These are phyloP conservation scores for Arabidopsis hybrid DNA, from an alignment of 441 rosid species.

Conservation along the genomic window DNA sequence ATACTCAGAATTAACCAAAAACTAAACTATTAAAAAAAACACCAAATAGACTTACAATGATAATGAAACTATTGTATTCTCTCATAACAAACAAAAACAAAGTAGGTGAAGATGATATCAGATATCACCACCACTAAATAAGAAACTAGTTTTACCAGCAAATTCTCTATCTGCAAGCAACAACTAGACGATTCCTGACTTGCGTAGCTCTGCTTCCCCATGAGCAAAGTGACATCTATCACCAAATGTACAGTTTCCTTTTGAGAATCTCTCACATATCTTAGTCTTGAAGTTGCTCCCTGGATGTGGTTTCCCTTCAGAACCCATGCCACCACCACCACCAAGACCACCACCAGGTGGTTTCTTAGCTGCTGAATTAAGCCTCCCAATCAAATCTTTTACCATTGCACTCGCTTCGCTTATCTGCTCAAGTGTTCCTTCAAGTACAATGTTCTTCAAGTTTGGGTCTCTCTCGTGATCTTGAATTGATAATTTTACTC, in stretches of 20 bases:
- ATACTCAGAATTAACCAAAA: not conserved
- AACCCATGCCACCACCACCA: slow-evolving; percentile 35
- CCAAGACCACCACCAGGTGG: slow-evolving; percentile 47
- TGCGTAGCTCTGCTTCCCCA: slow-evolving; percentile 84
- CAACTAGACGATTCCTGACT: slow-evolving; percentile 42
- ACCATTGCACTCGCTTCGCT: slow-evolving; percentile 95
- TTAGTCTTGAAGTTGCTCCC: slow-evolving; percentile 88
- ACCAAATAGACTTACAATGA: slow-evolving; percentile 35
- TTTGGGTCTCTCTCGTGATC: slow-evolving; percentile 84
- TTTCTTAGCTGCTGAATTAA: slow-evolving; percentile 53
- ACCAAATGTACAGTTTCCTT: slow-evolving; percentile 94
- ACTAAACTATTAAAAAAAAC: slow-evolving; percentile 28
- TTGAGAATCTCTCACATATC: slow-evolving; percentile 80
- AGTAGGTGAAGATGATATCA: slow-evolving; percentile 34
- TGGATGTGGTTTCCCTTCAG: slow-evolving; percentile 50
- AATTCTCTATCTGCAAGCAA: slow-evolving; percentile 9
- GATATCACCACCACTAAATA: slow-evolving; percentile 23
- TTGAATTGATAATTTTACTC: slow-evolving; percentile 85
- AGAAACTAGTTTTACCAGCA: slow-evolving; percentile 27
- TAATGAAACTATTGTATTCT: slow-evolving; percentile 34
- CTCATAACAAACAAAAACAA: slow-evolving; percentile 26
- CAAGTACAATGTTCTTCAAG: slow-evolving; percentile 87
- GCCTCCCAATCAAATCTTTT: slow-evolving; percentile 73
- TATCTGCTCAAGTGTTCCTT: slow-evolving; percentile 95
- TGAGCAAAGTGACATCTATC: slow-evolving; percentile 98